Base-by-base conservation (phyloP, 2,329 filamentous ascomycete species). In the Neocatenulostroma microsporum region DNA sequence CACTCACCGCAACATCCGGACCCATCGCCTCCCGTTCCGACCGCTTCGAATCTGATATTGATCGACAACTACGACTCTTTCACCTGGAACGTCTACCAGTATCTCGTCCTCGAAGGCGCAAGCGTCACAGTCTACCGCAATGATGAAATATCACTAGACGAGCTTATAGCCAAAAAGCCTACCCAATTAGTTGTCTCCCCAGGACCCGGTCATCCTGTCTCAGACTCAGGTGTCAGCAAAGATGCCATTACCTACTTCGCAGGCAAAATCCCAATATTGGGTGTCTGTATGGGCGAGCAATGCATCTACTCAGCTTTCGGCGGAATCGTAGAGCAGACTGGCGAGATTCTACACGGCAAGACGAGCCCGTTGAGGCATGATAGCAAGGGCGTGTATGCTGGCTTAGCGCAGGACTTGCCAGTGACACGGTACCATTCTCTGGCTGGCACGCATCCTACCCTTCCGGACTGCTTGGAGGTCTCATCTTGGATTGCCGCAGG, bases 61-160 rank as follows among this genome's bases (percentile, higher is more conserved):
- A 95, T 98, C 55, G 91, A 98, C 71, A 98, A 98, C 66, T 98
- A 96, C 64, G 91, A 98, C 64, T 96, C 91, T 3, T 98, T 98
- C 62, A 95, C 89, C 41, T 98, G 88, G 86, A 98, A 98, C 58
- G 86, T 98, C 41, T 98, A 96, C 62, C 93, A 98, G 63, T 98
- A 98, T 56, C 78, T 98, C 1, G 82, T 89, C 5, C 78, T 98
- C n/a, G 91, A 96, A 61, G 91, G 91, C 21, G 91, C 93, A 19
- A 45, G 32, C 12, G 91, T 95, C 34, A 84, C 81, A 3, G 91
- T 98, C 14, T 84, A 80, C 64, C 78, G 91, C 52, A 98, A 98
- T 58, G 89, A 98, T 63, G 79, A 94, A 61, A 80, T 96, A 50
- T 81, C 82, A 0, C 63, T 98, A 4, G 79, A 94, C 9, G 82